Evolutionary conservation across 2,329 filamentous ascomycete species (phyloP), one percentile per base, ranked within the genome.

Genomic region (Penicillium olsonii): DNA sequence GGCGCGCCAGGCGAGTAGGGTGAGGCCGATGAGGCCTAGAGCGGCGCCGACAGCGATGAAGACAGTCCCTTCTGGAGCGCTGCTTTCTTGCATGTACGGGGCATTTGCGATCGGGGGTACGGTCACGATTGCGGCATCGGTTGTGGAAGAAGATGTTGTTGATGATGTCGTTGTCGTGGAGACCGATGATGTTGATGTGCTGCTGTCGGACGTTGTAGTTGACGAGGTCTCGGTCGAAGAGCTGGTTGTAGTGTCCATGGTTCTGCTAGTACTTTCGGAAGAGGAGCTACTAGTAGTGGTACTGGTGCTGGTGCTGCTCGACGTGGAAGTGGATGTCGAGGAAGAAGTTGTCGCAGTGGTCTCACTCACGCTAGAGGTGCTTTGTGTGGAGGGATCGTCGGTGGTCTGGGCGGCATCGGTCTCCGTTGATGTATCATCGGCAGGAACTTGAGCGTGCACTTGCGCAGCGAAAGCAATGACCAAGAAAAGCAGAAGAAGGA

Each of bases 11-110:
- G 87, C 79, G 11, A 99, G 79, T 37, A 97, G 83, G n/a, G 84
- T 85, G 8, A 90, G 76, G 10, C 85, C 90, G 56, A 96, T 83
- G 57, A 91, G 87, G 14, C 90, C 94, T 6, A 99, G 82, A 22
- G 90, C 87, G 20, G 91, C 88, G 38, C 94, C 94, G 1, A 97
- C 94, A 18, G 85, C 87, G 63, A 99, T 99, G 75, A 99, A 99
- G 51, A 99, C 87, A 4, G 92, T 96, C 46, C 94, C 94, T 64
- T 97, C 88, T 2, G 94, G 94, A 10, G 92, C 78, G 45, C 75
- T 85, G 1, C 91, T 95, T 63, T 87, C 85, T 66, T 92, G 87
- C 90, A 97, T 96, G 68, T 90, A 99, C 14, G 92, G 91, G 5
- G 94, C 94, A 64, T 87, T 83, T 33, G 82, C 79, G 3, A 89